Evolutionary conservation across 768 basidiomycete genomes (phyloP), one percentile per base, ranked within the genome.

Genomic region (Lentinula boryana): DNA sequence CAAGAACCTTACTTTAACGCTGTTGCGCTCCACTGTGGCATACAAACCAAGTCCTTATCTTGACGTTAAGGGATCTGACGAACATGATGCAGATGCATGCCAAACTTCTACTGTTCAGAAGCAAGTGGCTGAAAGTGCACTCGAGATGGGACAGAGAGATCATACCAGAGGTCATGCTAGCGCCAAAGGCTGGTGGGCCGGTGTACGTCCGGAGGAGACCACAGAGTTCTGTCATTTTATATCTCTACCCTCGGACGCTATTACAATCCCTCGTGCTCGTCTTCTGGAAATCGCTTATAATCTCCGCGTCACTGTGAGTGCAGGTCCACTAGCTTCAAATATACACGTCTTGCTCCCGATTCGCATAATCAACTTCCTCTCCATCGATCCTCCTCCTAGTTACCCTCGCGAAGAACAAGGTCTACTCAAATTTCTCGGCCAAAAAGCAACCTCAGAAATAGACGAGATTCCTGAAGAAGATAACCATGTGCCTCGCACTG

Each of bases 131-230:
- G 85, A 86, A 66, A 80, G 83, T 35, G 76, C 76, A 4, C 77
- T 96, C 31, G 84, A 86, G 65, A 84, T 86, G 69, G 84, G 86
- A 5, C 82, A 87, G 53, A 79, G 79, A 43, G 82, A 81, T 31
- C 44, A 27, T 18, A 72, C 84, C 6, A 81, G 82, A 63, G 89
- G 89, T 2, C 81, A 85, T 68, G 89, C 88, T 9, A 93, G 89
- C 44, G 89, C 86, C 23, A 87, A 85, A 66, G 94, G 93, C 1
- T 96, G 92, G 89, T 96, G 94, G 93, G 79, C 84, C 5, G 95
- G 95, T 7, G 85, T 95, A 5, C 72, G 76, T 13, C 76, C 88
- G 3, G 84, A 84, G 1, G 83, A 87, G 63, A 75, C 77, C 5
- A 73, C 78, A 8, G 78, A 84, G 18, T 91, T 93, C 71, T 79